Conservation (phyloP, 2,329 filamentous ascomycete species). For the Spiromastix sp. region DNA sequence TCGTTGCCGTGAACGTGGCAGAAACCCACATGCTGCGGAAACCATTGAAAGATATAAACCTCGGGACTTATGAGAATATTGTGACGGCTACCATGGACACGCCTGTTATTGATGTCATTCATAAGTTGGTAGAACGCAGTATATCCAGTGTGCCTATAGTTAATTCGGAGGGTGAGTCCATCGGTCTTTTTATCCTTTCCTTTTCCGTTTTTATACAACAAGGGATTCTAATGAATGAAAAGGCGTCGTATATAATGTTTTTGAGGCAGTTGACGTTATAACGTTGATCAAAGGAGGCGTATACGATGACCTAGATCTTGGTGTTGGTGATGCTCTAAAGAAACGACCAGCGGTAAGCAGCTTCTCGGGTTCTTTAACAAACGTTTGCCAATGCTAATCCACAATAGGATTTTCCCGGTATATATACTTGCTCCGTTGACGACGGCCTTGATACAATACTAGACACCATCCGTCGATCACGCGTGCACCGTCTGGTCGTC, state of each 20-base stretch:
- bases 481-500: constrained; percentile 85
- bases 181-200: too few relatives aligned
- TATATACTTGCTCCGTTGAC: constrained; percentile 88
- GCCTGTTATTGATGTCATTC: constrained; percentile 87
- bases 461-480: constrained; percentile 87
- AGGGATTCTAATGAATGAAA: too few relatives aligned
- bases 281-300: constrained; percentile 85
- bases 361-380: background rate
- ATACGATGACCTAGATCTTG: constrained; percentile 81
- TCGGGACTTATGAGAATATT: constrained; percentile 76
- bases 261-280: constrained; percentile 96
- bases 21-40: constrained; percentile 85
- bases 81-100: constrained; percentile 80
- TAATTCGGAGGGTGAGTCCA: constrained; percentile 49
- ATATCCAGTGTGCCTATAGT: constrained; percentile 93
- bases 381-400: background rate
- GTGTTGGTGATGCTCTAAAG: constrained; percentile 78
- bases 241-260: constrained; percentile 80
- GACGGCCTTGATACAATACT: constrained; percentile 94
- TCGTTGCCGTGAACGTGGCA: constrained; percentile 89
- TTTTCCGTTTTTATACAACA: background rate
- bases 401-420: constrained; percentile 82
- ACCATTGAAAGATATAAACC: constrained; percentile 67
- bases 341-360: constrained; percentile 62
- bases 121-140: constrained; percentile 81